Evolutionary conservation across 2,329 filamentous ascomycete species (phyloP).

Genomic region (Colletotrichum paranaense): DNA sequence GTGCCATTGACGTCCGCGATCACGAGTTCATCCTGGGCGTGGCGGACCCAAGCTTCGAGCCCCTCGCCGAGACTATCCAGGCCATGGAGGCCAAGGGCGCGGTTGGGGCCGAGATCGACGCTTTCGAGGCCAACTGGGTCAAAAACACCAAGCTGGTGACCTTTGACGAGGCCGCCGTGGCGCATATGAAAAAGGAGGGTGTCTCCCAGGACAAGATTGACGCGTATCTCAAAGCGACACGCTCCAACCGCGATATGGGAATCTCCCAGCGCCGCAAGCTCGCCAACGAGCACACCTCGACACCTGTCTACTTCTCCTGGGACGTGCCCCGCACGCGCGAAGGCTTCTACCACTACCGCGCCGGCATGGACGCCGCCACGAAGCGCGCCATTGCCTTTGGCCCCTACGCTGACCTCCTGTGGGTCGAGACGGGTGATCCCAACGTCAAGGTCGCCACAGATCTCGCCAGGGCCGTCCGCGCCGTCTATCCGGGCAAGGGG

Average conservation of each 20-base stretch:
- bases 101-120: slow-evolving; percentile 82
- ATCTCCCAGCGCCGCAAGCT: slow-evolving; percentile 81
- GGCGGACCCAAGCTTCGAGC: slow-evolving; percentile 77
- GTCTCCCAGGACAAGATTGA: slow-evolving; percentile 73
- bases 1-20: slow-evolving; percentile 91
- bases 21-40: slow-evolving; percentile 97
- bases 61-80: slow-evolving; percentile 89
- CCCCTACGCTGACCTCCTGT: slow-evolving; percentile 93
- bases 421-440: slow-evolving; percentile 96
- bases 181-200: slow-evolving; percentile 76
- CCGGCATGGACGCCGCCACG: slow-evolving; percentile 86
- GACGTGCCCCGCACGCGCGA: slow-evolving; percentile 93
- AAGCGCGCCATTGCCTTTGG: slow-evolving; percentile 94
- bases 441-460: slow-evolving; percentile 79
- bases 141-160: slow-evolving; percentile 86
- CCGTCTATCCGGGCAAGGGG: slow-evolving; percentile 79
- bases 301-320: slow-evolving; percentile 85
- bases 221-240: slow-evolving; percentile 72
- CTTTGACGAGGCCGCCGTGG: slow-evolving; percentile 89
- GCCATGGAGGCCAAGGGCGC: slow-evolving; percentile 88
- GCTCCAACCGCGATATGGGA: slow-evolving; percentile 77
- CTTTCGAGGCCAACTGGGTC: slow-evolving; percentile 88
- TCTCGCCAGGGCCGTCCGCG: slow-evolving; percentile 82
- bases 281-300: slow-evolving; percentile 74
- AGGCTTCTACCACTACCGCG: slow-evolving; percentile 91